These are phyloP conservation scores for Haematococcus sp. DNA, from an alignment of 139 green algal genomes.

Conservation along the genomic window DNA sequence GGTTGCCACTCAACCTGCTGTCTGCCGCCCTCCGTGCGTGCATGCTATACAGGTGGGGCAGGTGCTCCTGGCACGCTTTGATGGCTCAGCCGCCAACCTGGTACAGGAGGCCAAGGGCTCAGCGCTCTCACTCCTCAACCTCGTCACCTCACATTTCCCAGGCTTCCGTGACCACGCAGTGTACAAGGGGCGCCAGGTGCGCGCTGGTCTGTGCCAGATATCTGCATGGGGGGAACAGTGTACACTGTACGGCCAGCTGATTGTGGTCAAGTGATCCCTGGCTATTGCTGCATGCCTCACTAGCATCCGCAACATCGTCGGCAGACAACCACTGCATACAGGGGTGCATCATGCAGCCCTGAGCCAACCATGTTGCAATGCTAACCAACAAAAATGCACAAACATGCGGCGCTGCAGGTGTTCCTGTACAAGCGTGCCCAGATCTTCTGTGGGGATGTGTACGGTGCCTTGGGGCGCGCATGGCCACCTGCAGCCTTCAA, in stretches of 20 bases:
- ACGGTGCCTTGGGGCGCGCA: constrained; percentile 73
- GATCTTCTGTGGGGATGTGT: constrained; percentile 93
- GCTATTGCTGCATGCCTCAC: neutral
- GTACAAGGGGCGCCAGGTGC: constrained; percentile 55
- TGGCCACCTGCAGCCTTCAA: constrained; percentile 67
- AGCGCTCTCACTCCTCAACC: constrained; percentile 64
- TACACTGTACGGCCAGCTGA: too few species aligned
- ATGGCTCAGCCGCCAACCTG: constrained; percentile 64
- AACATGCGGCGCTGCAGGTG: constrained; percentile 55
- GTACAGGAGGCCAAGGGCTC: constrained; percentile 61
- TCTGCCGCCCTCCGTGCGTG: neutral
- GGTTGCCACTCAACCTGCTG: too few species aligned
- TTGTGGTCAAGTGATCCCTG: too few species aligned
- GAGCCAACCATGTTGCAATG: neutral
- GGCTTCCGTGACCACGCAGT: constrained; percentile 84
- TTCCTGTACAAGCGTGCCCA: constrained; percentile 95
- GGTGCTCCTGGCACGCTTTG: constrained; percentile 54
- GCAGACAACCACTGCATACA: neutral
- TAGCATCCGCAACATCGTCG: neutral
- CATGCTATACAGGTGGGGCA: constrained; percentile 60
- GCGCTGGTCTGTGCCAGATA: neutral
- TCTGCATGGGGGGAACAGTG: too few species aligned
- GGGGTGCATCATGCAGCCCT: neutral
- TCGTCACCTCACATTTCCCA: constrained; percentile 68
- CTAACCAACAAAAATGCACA: neutral